phyloP scores from a whole-genome alignment of 2,329 filamentous ascomycete species.

The Pseudogymnoascus sp. region DNA sequence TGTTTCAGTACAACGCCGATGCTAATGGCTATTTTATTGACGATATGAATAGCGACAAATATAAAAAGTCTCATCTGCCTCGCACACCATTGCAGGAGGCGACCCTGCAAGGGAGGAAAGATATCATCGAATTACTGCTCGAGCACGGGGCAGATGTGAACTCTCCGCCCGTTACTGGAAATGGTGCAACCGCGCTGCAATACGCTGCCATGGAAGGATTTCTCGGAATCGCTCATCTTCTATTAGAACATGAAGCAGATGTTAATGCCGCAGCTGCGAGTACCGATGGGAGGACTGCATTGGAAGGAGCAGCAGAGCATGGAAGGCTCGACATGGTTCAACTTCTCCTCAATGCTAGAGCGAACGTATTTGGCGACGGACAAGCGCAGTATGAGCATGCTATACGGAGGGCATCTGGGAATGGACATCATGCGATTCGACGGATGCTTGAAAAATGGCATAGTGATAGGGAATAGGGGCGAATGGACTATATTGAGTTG shows the following conservation, averaged over 20 bases:
- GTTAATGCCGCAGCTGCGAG: background rate
- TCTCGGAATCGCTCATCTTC: background rate
- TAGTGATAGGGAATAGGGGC: background rate
- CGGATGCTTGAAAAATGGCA: background rate
- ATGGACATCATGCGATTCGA: background rate
- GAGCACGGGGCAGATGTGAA: background rate
- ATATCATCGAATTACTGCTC: background rate
- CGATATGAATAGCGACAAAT: no score
- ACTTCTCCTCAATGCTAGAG: conserved; percentile 25
- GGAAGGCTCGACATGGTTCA: conserved; percentile 30
- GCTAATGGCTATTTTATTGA: background rate
- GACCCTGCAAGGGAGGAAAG: background rate
- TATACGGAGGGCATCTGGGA: background rate
- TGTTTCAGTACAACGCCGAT: background rate
- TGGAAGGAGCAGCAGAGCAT: conserved; percentile 30
- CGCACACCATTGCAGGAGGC: background rate
- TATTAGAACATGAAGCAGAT: background rate
- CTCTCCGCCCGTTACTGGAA: background rate
- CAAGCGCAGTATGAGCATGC: background rate
- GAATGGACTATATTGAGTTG: background rate
- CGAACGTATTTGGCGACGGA: conserved; percentile 13
- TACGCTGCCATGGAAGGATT: background rate
- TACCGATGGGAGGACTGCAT: conserved; percentile 21
- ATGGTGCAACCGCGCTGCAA: background rate
- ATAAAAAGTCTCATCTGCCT: no score